Conservation (phyloP, 1,284 basidiomycete species). For the Puccinia triticina region DNA sequence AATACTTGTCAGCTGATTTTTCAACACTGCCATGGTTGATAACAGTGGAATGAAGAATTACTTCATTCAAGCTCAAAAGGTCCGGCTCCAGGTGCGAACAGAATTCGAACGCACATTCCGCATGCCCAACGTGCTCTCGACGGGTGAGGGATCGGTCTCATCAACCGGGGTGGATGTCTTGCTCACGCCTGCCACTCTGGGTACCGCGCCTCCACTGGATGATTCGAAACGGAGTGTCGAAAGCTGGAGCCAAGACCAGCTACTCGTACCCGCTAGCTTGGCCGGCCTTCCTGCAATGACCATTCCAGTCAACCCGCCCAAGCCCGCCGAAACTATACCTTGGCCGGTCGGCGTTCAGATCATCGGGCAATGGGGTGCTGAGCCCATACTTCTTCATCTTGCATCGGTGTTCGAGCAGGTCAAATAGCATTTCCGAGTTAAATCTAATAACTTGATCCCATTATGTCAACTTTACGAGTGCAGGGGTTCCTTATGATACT, state of each 20-base stretch:
- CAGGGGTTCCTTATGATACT: no score
- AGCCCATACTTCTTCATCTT: background rate
- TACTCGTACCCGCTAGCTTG: conserved; percentile 58
- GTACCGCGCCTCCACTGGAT: background rate
- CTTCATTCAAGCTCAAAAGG: conserved; percentile 84
- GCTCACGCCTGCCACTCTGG: conserved; percentile 21
- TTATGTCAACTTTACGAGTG: no score
- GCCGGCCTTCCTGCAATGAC: conserved; percentile 58
- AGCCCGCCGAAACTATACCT: background rate
- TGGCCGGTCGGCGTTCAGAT: conserved; percentile 34
- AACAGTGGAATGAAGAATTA: conserved; percentile 91
- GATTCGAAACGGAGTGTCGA: background rate
- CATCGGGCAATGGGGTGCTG: conserved; percentile 40
- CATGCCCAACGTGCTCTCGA: conserved; percentile 64
- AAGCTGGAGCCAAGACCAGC: conserved; percentile 58
- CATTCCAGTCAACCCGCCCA: conserved; percentile 52
- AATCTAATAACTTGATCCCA: no score
- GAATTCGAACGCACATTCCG: conserved; percentile 78
- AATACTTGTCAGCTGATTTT: background rate
- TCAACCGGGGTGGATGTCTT: background rate
- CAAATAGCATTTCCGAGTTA: no score
- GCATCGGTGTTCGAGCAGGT: conserved; percentile 12
- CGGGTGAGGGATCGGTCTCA: background rate
- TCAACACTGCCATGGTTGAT: background rate
- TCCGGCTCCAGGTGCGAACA: conserved; percentile 71